Evolutionary conservation across 495 filamentous ascomycete species (phyloP), one percentile per base, ranked within the genome.

Genomic region (Polyplosphaeria fusca): DNA sequence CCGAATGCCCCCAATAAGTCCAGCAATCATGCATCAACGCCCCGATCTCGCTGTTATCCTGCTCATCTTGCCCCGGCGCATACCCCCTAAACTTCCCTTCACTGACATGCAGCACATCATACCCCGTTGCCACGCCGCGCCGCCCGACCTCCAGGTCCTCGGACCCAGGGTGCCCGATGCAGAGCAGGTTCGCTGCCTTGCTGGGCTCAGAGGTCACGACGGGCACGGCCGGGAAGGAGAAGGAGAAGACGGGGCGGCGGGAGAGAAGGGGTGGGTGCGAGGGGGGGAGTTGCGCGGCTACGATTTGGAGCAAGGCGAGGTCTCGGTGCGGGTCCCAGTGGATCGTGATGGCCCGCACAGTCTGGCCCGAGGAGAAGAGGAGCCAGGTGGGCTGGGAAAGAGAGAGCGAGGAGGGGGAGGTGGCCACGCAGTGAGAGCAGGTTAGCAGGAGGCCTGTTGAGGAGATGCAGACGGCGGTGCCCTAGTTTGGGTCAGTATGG

Each of bases 1-100:
- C 76, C 9, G 70, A 76, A 57, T 78, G 76, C 14, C 75, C 77
- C 77, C 76, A 80, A 60, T 77, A 79, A n/a, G 77, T 79, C 77
- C 75, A 79, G 42, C 74, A 76, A 60, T 77, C 68, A 57, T 78
- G 76, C 71, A 69, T 74, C 52, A 78, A 57, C 7, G 71, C 70
- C 0, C 77, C 77, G 40, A 77, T 80, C 40, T 79, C 75, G 0
- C 63, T 68, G 51, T 79, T 79, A 40, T 78, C 71, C 35, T 75
- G 67, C 23, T 65, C 47, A 53, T 79, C 71, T 26, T 70, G 66
- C 16, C 60, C 71, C 11, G 50, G 55, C 12, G 68, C 70, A 55
- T 65, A 70, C 1, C 76, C 76, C 12, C 67, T 53, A 30, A 67
- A 74, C 12, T 37, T 32, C 3, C 76, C 77, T 14, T 50, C 41